Percentiles rank a stretch among this genome's conserved stretches.
Evolutionary conservation across 345 rosid species (phyloP).

Genomic region (Hypericum perforatum): DNA sequence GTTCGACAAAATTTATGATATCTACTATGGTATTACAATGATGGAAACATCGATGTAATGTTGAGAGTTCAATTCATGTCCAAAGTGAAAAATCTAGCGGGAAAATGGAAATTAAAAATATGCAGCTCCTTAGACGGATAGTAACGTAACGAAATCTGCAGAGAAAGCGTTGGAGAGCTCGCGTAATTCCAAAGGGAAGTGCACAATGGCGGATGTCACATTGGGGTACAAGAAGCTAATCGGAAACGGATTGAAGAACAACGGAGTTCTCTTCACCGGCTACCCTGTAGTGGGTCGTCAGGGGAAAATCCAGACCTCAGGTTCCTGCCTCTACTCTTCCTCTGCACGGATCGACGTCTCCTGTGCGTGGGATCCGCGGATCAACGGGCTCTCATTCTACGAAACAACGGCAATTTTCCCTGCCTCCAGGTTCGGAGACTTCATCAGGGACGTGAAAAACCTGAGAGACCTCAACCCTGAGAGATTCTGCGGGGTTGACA

Average conservation of each 20-base stretch:
- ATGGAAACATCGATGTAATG: no score
- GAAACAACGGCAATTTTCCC: constrained; percentile 68
- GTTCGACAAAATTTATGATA: no score
- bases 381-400: constrained; percentile 61
- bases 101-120: no score
- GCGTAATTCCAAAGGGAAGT: constrained; percentile 42
- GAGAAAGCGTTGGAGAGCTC: constrained; percentile 52
- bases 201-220: constrained; percentile 38
- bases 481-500: constrained; percentile 60
- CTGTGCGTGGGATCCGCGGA: constrained; percentile 79
- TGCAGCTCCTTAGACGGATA: no score
- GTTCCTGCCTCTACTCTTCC: constrained; percentile 70
- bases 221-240: constrained; percentile 47
- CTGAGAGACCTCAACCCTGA: constrained; percentile 50
- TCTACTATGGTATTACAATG: no score
- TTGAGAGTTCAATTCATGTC: no score
- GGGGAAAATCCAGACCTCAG: constrained; percentile 72
- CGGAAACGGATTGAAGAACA: constrained; percentile 64
- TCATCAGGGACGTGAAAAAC: constrained; percentile 49
- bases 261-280: constrained; percentile 50
- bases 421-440: constrained; percentile 34
- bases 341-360: constrained; percentile 25
- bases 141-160: constrained; percentile 14
- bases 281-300: constrained; percentile 79
- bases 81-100: no score